Evolutionary conservation across 768 basidiomycete genomes (phyloP), one percentile per base, ranked within the genome.

Genomic region (Roridomyces roridus): DNA sequence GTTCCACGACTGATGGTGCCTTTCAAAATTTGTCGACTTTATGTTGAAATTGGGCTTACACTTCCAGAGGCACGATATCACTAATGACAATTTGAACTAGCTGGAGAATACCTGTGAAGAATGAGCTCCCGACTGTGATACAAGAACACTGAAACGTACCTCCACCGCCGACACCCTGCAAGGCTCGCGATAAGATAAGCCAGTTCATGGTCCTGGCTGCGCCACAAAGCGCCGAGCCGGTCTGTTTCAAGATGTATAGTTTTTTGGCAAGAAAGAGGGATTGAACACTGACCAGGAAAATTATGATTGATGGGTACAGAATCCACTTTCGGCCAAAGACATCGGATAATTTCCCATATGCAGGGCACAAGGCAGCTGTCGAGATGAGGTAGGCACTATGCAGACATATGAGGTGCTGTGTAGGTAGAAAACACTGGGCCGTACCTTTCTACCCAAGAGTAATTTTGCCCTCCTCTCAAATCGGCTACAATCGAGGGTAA

Each of bases 291-390:
- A 91, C 86, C 72, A 94, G 71, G 70, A 94, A 95, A 10, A 86
- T 71, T 17, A 77, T 9, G 41, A 94, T 89, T 6, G 81, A 81
- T 0, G 81, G 62, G 60, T 87, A 90, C 1, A 94, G 76, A 21
- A 92, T 75, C 1, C 84, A 84, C 65, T 94, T 94, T 24, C 91
- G 64, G 20, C 76, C 75, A 37, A 72, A 70, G 29, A 79, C 70
- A 65, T 91, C 86, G 2, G 88, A 89, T 0, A 92, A 67, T 65
- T 94, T 93, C 8, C 92, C 92, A 57, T 92, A 93, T 5, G 91
- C 61, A 0, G 92, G 91, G 0, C 85, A 80, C 8, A 91, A 71
- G 6, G 88, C 77, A 4, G 85, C 85, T 4, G 86, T 82, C 0
- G 86, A 79, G 26, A 94, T 81, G 21, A 93, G 74, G 67, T 93